These are phyloP conservation scores for Coemansia sp. DNA, from an alignment of 192 early-diverging fungal genomes.

Conservation along the genomic window DNA sequence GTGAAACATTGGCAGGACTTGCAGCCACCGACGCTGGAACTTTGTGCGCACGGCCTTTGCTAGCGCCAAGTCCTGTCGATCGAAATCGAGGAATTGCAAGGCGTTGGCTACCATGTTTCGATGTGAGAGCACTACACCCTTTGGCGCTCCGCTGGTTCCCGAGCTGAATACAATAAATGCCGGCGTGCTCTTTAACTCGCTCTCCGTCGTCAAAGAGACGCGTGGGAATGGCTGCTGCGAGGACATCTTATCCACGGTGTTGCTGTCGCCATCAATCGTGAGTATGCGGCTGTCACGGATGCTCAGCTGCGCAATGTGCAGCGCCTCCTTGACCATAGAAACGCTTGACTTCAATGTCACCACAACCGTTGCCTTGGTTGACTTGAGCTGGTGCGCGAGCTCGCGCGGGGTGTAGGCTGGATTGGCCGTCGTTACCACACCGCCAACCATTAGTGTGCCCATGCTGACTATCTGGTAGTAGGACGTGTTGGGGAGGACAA, in stretches of 20 bases:
- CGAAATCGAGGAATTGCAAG: slow-evolving; percentile 57
- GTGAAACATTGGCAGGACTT: slow-evolving; percentile 73
- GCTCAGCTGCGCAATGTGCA: slow-evolving; percentile 20
- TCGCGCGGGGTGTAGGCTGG: slow-evolving; percentile 84
- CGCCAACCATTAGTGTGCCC: slow-evolving; percentile 66
- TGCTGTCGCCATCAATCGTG: slow-evolving; percentile 21
- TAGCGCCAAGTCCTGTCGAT: slow-evolving; percentile 28
- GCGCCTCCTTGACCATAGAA: slow-evolving; percentile 27
- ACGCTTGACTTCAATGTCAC: slow-evolving; percentile 58
- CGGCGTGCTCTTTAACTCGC: slow-evolving; percentile 24
- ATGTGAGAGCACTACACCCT: slow-evolving; percentile 85
- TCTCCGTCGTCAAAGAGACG: slow-evolving; percentile 20
- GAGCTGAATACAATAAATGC: slow-evolving; percentile 56
- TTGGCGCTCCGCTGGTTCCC: slow-evolving; percentile 65
- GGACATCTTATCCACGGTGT: slow-evolving; percentile 15
- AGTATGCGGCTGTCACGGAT: slow-evolving; percentile 33
- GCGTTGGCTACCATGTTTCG: slow-evolving; percentile 81
- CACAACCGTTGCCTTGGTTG: slow-evolving; percentile 67
- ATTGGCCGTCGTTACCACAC: slow-evolving; percentile 77
- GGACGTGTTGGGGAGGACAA: slow-evolving; percentile 74
- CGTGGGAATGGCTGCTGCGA: slow-evolving; percentile 35
- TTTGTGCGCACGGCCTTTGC: slow-evolving; percentile 13
- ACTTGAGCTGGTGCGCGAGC: slow-evolving; percentile 74
- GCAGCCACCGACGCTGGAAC: slow-evolving; percentile 38
- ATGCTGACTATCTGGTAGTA: slow-evolving; percentile 66